Evolutionary conservation across 1,284 basidiomycete genomes (phyloP).

Genomic region (Austroboletus niveus): DNA sequence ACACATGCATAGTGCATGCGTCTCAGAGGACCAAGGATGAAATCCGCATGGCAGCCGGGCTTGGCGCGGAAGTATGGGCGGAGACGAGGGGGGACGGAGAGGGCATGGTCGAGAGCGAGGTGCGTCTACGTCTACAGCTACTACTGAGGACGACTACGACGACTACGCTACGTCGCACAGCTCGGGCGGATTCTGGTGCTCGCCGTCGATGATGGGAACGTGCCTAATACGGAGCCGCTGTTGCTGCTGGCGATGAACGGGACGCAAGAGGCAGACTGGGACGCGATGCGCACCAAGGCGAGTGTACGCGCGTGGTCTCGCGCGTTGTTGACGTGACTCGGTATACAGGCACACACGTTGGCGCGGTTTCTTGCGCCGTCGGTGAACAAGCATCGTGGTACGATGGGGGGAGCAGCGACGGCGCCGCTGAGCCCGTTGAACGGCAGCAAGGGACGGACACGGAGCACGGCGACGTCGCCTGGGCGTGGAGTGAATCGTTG

Average conservation of each 20-base stretch:
- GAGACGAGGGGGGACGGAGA: constrained; percentile 52
- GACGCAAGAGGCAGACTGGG: constrained; percentile 58
- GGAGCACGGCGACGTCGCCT: constrained; percentile 30
- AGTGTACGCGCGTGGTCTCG: constrained; percentile 8
- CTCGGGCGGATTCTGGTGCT: constrained; percentile 68
- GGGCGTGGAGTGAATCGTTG: constrained; percentile 22
- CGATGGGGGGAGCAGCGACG: constrained; percentile 14
- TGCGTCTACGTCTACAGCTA: constrained; percentile 24
- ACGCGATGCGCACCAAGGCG: constrained; percentile 61
- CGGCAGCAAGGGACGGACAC: constrained; percentile 27
- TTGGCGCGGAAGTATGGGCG: constrained; percentile 72
- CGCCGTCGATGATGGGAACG: constrained; percentile 47
- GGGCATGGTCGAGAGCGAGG: constrained; percentile 75
- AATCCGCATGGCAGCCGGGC: constrained; percentile 65
- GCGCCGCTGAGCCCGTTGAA: constrained; percentile 5
- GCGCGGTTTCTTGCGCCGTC: constrained; percentile 43
- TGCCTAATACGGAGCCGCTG: constrained; percentile 42
- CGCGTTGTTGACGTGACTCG: background rate
- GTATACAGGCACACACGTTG: constrained; percentile 50
- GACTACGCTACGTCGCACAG: constrained; percentile 34
- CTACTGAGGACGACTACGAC: background rate
- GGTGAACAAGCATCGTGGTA: constrained; percentile 38
- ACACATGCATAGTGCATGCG: constrained; percentile 3
- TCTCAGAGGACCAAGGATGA: constrained; percentile 63
- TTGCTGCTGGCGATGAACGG: constrained; percentile 70